phyloP scores from a whole-genome alignment of 2,329 filamentous ascomycete species.

The Fusarium coicis region DNA sequence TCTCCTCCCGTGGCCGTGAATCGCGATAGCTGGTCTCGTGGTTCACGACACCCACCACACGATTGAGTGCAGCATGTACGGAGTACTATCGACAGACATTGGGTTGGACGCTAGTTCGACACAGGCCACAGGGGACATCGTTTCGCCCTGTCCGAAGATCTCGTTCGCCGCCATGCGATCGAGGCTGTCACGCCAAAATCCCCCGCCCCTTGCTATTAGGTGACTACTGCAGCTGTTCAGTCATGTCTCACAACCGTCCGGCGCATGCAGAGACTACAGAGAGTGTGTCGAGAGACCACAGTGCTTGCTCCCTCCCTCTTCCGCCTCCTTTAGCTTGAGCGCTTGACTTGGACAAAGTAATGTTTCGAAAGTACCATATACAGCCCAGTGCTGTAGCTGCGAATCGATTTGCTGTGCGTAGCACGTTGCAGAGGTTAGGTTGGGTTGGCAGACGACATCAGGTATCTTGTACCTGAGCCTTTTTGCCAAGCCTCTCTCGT shows the following conservation, averaged over 20 bases:
- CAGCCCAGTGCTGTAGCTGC: constrained; percentile 8
- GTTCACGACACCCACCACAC: constrained; percentile 21
- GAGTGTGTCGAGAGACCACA: not conserved
- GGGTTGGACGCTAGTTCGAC: constrained; percentile 11
- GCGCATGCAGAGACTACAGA: not conserved
- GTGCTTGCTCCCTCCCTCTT: constrained; percentile 3
- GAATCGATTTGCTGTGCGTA: constrained; percentile 2
- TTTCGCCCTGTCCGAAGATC: constrained; percentile 35
- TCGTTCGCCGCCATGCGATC: constrained; percentile 33
- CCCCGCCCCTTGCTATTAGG: constrained; percentile 22
- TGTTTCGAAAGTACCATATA: constrained; percentile 3
- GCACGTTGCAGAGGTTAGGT: constrained; percentile 19
- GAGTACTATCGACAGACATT: constrained; percentile 14
- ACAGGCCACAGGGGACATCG: constrained; percentile 14
- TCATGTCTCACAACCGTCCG: constrained; percentile 22
- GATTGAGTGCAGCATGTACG: not conserved
- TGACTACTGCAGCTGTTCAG: constrained; percentile 1
- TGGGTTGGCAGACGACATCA: constrained; percentile 15
- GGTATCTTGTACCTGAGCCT: constrained; percentile 13
- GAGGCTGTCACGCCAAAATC: constrained; percentile 30
- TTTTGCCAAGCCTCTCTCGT: constrained; percentile 23
- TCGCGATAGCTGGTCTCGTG: constrained; percentile 15
- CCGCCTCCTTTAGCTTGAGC: not conserved
- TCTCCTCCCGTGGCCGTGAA: not conserved
- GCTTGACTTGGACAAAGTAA: constrained; percentile 19